phyloP scores from a whole-genome alignment of 345 rosid species.

The Durio zibethinus region DNA sequence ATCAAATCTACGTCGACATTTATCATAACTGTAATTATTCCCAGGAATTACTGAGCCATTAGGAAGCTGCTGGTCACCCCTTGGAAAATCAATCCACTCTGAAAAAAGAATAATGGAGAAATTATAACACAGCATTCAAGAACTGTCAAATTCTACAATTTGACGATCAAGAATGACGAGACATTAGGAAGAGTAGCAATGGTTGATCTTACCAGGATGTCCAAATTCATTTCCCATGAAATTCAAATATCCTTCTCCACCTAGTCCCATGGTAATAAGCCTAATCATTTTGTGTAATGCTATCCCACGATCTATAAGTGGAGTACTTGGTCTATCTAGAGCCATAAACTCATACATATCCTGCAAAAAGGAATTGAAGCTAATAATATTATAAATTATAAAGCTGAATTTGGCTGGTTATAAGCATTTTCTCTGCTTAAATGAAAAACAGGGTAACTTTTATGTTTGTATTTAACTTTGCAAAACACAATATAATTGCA shows the following conservation, averaged over 20 bases:
- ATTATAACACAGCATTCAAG: neutral
- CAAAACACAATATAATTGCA: neutral
- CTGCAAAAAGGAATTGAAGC: constrained; percentile 32
- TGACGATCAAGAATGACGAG: neutral
- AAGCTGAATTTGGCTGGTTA: neutral
- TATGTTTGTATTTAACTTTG: neutral
- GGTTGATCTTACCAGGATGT: constrained; percentile 70
- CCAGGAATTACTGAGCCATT: constrained; percentile 60
- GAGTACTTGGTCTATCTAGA: constrained; percentile 73
- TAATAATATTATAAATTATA: constrained; percentile 6
- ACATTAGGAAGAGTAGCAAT: neutral
- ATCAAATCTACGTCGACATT: constrained; percentile 95
- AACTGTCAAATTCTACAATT: neutral
- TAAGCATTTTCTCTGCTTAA: neutral
- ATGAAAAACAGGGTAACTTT: neutral
- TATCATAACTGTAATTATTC: constrained; percentile 75
- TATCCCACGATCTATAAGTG: constrained; percentile 87
- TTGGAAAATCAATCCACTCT: constrained; percentile 99
- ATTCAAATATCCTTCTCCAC: constrained; percentile 97
- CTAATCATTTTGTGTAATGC: constrained; percentile 98
- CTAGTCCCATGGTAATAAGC: constrained; percentile 90
- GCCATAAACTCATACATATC: constrained; percentile 99
- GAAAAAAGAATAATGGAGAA: constrained; percentile 24
- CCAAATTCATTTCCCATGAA: constrained; percentile 99
- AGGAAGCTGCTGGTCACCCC: constrained; percentile 77